Evolutionary conservation across 1,284 basidiomycete species (phyloP).

Genomic region (Ustilago esculenta): DNA sequence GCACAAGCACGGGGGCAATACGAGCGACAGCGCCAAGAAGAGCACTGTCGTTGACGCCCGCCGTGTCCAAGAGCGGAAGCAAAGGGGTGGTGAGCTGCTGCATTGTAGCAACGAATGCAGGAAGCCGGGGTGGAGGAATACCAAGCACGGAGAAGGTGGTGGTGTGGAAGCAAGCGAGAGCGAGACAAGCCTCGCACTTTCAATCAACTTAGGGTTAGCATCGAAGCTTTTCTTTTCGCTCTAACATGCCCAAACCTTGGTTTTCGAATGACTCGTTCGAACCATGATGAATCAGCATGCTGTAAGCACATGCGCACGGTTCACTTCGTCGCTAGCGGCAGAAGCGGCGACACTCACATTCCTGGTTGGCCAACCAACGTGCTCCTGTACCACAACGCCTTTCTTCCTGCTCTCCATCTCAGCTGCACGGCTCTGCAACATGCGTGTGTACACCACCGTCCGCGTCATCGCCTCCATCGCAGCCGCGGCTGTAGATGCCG

Average conservation of each 20-base stretch:
- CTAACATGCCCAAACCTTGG: no score
- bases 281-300: no score
- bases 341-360: no score
- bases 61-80: constrained; percentile 48
- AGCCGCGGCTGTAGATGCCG: constrained; percentile 15
- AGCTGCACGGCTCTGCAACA: no score
- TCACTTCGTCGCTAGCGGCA: no score
- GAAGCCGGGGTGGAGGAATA: no score
- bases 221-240: no score
- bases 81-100: constrained; percentile 57
- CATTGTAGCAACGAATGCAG: constrained; percentile 30
- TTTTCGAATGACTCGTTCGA: not conserved
- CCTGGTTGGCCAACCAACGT: no score
- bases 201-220: no score
- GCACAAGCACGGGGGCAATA: constrained; percentile 48
- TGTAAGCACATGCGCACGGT: no score
- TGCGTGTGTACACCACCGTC: constrained; percentile 12
- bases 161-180: not conserved
- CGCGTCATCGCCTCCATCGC: constrained; percentile 15
- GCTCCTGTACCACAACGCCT: no score
- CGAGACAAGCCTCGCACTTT: not conserved
- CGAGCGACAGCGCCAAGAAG: constrained; percentile 39
- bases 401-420: not conserved
- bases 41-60: constrained; percentile 24
- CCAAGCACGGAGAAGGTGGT: no score